phyloP scores from a whole-genome alignment of 2,329 filamentous ascomycete species.

The Cladosporium sp. region DNA sequence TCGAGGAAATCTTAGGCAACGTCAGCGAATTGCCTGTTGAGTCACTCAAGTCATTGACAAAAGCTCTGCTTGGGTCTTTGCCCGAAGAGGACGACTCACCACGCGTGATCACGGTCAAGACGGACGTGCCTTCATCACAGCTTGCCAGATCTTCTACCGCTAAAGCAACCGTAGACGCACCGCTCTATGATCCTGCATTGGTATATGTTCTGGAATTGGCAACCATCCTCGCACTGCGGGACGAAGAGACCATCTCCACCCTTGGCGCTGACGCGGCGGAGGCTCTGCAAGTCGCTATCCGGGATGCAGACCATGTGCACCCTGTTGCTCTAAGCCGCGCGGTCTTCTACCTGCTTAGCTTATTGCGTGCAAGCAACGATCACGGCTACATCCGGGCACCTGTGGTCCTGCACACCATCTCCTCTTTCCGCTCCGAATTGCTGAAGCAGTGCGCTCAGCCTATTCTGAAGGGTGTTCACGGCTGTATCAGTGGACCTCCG shows the following conservation, averaged over 20 bases:
- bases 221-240: constrained; percentile 73
- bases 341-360: constrained; percentile 77
- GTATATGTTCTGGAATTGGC: constrained; percentile 90
- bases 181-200: constrained; percentile 77
- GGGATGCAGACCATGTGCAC: constrained; percentile 75
- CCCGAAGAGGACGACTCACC: constrained; percentile 77
- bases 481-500: constrained; percentile 73
- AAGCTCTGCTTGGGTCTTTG: constrained; percentile 74
- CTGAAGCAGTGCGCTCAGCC: constrained; percentile 72
- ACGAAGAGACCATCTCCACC: constrained; percentile 65
- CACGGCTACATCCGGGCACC: constrained; percentile 89
- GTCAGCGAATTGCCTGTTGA: constrained; percentile 64
- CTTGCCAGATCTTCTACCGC: constrained; percentile 56
- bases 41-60: constrained; percentile 60
- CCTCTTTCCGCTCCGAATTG: constrained; percentile 74
- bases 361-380: constrained; percentile 82
- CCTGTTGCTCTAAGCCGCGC: constrained; percentile 78
- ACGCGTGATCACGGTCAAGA: constrained; percentile 82
- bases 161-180: constrained; percentile 45
- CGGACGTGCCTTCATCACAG: constrained; percentile 66
- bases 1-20: constrained; percentile 77
- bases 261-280: constrained; percentile 78
- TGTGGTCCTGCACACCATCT: constrained; percentile 85
- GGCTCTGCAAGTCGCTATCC: constrained; percentile 73
- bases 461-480: constrained; percentile 71